These are phyloP conservation scores for Cladosporium sp. DNA, from an alignment of 2,329 filamentous ascomycete species.

Conservation along the genomic window DNA sequence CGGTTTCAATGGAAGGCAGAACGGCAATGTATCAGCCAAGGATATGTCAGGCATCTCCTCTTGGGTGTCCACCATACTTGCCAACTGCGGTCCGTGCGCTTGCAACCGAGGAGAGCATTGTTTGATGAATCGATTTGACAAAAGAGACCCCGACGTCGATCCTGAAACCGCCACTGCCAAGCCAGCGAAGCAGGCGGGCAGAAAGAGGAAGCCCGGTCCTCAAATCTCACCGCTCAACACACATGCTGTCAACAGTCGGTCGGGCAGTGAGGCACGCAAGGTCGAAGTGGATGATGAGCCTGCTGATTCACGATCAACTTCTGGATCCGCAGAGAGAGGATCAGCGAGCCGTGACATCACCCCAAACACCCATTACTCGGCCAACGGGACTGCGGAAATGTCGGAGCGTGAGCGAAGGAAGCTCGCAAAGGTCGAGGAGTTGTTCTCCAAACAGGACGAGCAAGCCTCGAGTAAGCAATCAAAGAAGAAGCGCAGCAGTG, in stretches of 20 bases:
- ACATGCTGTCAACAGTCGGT: conserved; percentile 57
- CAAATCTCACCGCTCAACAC: conserved; percentile 57
- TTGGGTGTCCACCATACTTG: conserved; percentile 69
- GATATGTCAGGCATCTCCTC: conserved; percentile 25
- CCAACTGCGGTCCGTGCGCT: conserved; percentile 77
- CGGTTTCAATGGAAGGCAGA: conserved; percentile 23
- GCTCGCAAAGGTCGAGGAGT: conserved; percentile 61
- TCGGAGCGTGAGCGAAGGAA: conserved; percentile 64
- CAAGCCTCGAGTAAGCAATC: conserved; percentile 51
- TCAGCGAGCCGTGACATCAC: conserved; percentile 62
- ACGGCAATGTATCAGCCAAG: conserved; percentile 24
- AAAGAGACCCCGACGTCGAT: conserved; percentile 27
- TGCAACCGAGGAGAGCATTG: conserved; percentile 55
- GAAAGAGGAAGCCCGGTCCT: conserved; percentile 49
- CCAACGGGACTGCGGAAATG: conserved; percentile 53
- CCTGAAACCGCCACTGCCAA: conserved; percentile 34
- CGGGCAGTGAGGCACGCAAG: conserved; percentile 58
- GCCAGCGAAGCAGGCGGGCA: conserved; percentile 45
- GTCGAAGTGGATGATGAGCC: conserved; percentile 56
- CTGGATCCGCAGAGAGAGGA: conserved; percentile 57
- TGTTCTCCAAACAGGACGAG: conserved; percentile 63
- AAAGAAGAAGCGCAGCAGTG: conserved; percentile 59
- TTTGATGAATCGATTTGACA: conserved; percentile 38
- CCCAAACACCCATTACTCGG: conserved; percentile 54
- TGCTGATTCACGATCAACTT: conserved; percentile 57